Percentiles rank a stretch among this genome's conserved stretches.
Conservation (phyloP, 2,329 filamentous ascomycete genomes). For the Fusarium clavum region DNA sequence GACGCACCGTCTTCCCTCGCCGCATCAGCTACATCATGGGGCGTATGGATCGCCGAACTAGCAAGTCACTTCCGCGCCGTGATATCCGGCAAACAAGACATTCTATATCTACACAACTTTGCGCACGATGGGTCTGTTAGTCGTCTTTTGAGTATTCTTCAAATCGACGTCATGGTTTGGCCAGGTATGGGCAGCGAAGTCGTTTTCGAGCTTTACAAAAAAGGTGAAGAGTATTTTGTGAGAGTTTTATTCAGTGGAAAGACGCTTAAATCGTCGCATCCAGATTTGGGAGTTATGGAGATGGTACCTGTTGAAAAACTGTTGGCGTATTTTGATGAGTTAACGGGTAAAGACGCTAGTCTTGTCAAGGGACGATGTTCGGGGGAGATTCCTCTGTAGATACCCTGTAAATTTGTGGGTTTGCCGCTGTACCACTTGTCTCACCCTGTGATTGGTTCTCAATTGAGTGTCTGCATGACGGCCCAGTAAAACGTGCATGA, state of each 20-base stretch:
- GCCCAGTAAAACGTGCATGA: not conserved
- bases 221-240: slow-evolving; percentile 61
- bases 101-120: slow-evolving; percentile 78
- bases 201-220: slow-evolving; percentile 77
- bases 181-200: slow-evolving; percentile 84
- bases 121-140: slow-evolving; percentile 82
- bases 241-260: slow-evolving; percentile 78
- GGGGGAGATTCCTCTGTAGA: slow-evolving; percentile 14
- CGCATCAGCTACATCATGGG: slow-evolving; percentile 71
- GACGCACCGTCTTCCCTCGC: slow-evolving; percentile 71
- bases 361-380: slow-evolving; percentile 54
- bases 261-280: slow-evolving; percentile 74
- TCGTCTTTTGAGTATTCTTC: slow-evolving; percentile 73
- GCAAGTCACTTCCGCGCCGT: slow-evolving; percentile 71
- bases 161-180: slow-evolving; percentile 80
- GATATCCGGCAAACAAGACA: slow-evolving; percentile 54
- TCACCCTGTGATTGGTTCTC: not conserved
- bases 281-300: slow-evolving; percentile 74
- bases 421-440: not conserved
- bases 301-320: slow-evolving; percentile 76
- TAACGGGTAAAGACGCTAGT: slow-evolving; percentile 68
- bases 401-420: not conserved
- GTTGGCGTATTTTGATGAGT: slow-evolving; percentile 76
- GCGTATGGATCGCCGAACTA: slow-evolving; percentile 81
- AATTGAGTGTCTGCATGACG: not conserved